A percentile compares a stretch with the other conserved stretches of the same genome.
Evolutionary conservation across 345 rosid genomes (phyloP).

Genomic region (Populus ilicifolia): DNA sequence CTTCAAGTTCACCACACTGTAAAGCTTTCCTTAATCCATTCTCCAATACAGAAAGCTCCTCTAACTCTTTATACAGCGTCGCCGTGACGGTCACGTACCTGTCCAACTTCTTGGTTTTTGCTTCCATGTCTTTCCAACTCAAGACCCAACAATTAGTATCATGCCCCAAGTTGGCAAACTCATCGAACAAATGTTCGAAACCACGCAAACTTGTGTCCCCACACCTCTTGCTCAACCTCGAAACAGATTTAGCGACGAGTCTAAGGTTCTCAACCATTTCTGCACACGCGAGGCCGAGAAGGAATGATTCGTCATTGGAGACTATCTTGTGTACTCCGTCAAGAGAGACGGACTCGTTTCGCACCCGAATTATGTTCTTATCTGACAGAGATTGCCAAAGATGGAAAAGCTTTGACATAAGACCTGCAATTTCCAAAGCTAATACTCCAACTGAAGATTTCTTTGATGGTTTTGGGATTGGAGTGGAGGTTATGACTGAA

Average conservation of each 20-base stretch:
- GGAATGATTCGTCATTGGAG: conserved; percentile 73
- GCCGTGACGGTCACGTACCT: conserved; percentile 63
- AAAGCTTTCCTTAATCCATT: conserved; percentile 44
- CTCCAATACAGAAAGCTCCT: conserved; percentile 63
- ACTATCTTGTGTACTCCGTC: conserved; percentile 82
- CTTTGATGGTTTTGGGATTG: conserved; percentile 24
- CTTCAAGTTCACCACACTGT: conserved; percentile 28
- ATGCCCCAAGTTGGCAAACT: conserved; percentile 62
- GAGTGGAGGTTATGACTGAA: conserved; percentile 36
- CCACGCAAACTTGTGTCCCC: conserved; percentile 39
- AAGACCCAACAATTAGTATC: conserved; percentile 63
- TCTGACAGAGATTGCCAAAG: conserved; percentile 74
- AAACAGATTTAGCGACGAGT: conserved; percentile 49
- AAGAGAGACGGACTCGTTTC: conserved; percentile 56
- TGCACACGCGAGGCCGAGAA: conserved; percentile 77
- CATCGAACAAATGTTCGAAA: conserved; percentile 50
- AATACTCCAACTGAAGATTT: conserved; percentile 52
- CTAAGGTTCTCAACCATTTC: conserved; percentile 67
- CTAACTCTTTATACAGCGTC: conserved; percentile 68
- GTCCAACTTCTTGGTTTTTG: conserved; percentile 66
- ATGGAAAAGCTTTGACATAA: conserved; percentile 85
- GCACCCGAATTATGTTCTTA: conserved; percentile 52
- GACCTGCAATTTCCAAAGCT: conserved; percentile 71
- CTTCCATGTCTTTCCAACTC: conserved; percentile 61
- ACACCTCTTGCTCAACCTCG: conserved; percentile 57